Evolutionary conservation across 805 yeast genomes (phyloP).

Genomic region (Metschnikowia peoriensis): DNA sequence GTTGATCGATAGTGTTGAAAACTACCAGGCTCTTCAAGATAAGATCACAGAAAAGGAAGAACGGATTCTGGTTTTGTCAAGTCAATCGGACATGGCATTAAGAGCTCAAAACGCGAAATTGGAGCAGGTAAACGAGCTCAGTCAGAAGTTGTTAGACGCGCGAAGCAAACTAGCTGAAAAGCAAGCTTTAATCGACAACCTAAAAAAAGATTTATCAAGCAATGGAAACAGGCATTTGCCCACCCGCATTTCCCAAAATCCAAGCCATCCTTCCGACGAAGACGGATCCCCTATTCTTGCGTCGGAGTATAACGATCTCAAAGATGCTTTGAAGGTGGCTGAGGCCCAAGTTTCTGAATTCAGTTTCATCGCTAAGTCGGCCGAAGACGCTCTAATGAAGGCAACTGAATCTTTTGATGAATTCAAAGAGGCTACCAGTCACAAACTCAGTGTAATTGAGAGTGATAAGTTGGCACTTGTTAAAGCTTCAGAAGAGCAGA

Average conservation of each 20-base stretch:
- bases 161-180: conserved; percentile 45
- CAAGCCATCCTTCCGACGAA: neutral
- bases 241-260: neutral
- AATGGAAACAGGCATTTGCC: neutral
- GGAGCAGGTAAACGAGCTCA: conserved; percentile 56
- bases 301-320: conserved; percentile 45
- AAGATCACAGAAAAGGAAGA: conserved; percentile 55
- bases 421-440: conserved; percentile 27
- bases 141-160: conserved; percentile 41
- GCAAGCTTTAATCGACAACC: conserved; percentile 35
- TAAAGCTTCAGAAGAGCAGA: conserved; percentile 18
- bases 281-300: conserved; percentile 4
- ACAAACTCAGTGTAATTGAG: conserved; percentile 19
- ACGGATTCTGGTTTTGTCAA: conserved; percentile 48
- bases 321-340: conserved; percentile 55
- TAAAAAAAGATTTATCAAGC: conserved; percentile 19
- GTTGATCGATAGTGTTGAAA: conserved; percentile 47
- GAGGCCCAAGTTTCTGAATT: conserved; percentile 59
- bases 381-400: conserved; percentile 61
- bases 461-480: conserved; percentile 26
- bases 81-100: conserved; percentile 55
- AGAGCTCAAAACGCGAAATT: conserved; percentile 51
- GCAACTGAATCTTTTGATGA: conserved; percentile 54
- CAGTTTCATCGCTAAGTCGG: conserved; percentile 58
- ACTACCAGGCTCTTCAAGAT: conserved; percentile 43